Percentiles rank a stretch among this genome's conserved stretches.
Evolutionary conservation across 257 asterid genomes (phyloP).

Genomic region (Solanum virginianum): DNA sequence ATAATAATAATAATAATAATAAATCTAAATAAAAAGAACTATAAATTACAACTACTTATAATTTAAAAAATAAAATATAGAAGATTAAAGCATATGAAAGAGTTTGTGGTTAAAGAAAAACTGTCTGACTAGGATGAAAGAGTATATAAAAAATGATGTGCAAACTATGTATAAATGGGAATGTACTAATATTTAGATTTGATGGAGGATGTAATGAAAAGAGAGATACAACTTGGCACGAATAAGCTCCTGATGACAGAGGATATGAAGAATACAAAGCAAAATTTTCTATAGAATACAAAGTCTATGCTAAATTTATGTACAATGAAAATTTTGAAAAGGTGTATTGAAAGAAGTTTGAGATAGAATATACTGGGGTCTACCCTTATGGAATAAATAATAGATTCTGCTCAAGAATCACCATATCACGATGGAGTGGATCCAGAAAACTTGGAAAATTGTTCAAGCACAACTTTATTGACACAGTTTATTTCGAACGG

Average conservation of each 20-base stretch:
- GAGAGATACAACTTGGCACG: neutral
- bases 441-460: neutral
- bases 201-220: neutral
- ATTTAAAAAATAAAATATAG: neutral
- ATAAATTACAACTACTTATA: neutral
- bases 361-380: neutral
- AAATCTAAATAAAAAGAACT: neutral
- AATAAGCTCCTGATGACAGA: neutral
- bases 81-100: neutral
- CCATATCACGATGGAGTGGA: neutral
- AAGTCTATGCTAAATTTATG: neutral
- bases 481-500: neutral
- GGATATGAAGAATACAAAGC: neutral
- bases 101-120: neutral
- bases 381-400: neutral
- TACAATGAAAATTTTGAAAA: neutral
- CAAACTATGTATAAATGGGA: neutral
- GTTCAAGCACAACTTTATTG: neutral
- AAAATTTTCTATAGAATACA: neutral
- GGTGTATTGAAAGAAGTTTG: neutral
- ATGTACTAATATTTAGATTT: neutral
- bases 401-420: neutral
- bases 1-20: neutral
- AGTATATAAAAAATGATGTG: neutral
- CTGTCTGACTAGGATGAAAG: neutral